Evolutionary conservation across 352 stramenopile genomes (phyloP).

Genomic region (Albugo candida): DNA sequence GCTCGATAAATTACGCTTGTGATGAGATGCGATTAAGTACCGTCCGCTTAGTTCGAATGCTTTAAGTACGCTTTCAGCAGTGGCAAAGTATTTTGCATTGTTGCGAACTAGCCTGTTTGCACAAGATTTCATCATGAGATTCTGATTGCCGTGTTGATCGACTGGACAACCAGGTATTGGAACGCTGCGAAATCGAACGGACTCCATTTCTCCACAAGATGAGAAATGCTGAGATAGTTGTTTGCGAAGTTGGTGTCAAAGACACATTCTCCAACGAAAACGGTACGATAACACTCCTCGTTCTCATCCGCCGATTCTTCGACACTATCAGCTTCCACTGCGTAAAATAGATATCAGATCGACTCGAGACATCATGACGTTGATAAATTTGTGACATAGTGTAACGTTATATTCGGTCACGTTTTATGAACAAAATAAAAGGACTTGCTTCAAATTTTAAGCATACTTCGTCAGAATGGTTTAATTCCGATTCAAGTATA

Average conservation of each 20-base stretch:
- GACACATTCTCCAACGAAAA: slow-evolving; percentile 89
- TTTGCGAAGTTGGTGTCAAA: slow-evolving; percentile 53
- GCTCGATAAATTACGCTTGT: background rate
- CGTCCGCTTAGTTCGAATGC: slow-evolving; percentile 56
- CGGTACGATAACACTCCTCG: slow-evolving; percentile 53
- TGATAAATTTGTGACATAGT: too few relatives aligned
- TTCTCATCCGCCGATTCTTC: slow-evolving; percentile 15
- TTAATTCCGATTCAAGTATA: too few relatives aligned
- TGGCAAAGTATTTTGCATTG: slow-evolving; percentile 67
- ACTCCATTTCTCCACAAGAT: slow-evolving; percentile 70
- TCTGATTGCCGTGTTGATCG: slow-evolving; percentile 77
- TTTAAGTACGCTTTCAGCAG: slow-evolving; percentile 26
- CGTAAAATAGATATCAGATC: background rate
- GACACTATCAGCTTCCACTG: background rate
- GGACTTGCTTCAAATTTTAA: too few relatives aligned
- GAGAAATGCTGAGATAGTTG: slow-evolving; percentile 70
- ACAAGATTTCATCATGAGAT: slow-evolving; percentile 82
- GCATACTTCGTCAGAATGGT: too few relatives aligned
- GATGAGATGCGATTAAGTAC: slow-evolving; percentile 6
- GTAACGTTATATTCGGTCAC: too few relatives aligned
- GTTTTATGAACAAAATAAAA: too few relatives aligned
- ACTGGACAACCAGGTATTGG: slow-evolving; percentile 71
- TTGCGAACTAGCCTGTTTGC: slow-evolving; percentile 75
- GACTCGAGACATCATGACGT: background rate
- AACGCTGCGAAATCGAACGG: slow-evolving; percentile 67